These are phyloP conservation scores for Sarocladium kiliense DNA, from an alignment of 2,329 filamentous ascomycete species.

Conservation along the genomic window DNA sequence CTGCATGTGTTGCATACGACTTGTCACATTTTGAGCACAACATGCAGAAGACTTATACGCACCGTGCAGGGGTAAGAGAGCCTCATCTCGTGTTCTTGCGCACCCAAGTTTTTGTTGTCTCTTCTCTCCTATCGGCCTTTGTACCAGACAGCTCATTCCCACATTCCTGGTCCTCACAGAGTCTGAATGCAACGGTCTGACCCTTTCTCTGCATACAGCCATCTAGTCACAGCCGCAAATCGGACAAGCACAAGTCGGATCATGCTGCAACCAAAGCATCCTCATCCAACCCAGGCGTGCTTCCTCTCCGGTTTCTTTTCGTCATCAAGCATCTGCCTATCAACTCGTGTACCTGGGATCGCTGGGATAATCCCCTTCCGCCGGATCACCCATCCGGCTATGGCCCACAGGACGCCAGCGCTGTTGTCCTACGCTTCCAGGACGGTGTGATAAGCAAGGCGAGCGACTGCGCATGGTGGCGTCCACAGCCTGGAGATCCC, in stretches of 20 bases:
- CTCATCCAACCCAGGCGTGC: neutral
- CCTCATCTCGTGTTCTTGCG: neutral
- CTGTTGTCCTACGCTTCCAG: neutral
- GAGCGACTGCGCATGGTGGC: neutral
- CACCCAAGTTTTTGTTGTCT: neutral
- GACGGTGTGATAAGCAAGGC: neutral
- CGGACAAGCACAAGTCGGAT: constrained; percentile 1
- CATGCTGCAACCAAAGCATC: neutral
- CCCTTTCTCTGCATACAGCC: neutral
- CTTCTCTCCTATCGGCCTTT: neutral
- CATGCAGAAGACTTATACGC: constrained; percentile 4
- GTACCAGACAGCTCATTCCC: too few relatives aligned
- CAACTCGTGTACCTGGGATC: neutral
- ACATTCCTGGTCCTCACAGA: too few relatives aligned
- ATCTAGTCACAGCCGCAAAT: neutral
- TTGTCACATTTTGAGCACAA: neutral
- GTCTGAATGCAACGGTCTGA: neutral
- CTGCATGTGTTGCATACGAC: constrained; percentile 5
- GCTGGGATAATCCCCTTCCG: neutral
- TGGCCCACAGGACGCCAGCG: neutral
- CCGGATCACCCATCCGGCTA: neutral
- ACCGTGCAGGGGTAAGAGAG: constrained; percentile 5
- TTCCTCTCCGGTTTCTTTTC: constrained; percentile 3
- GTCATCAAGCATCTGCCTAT: neutral
- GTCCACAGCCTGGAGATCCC: neutral